Percentiles rank a stretch among this genome's conserved stretches.
Conservation (phyloP, 371 early-diverging fungal species). For the Smittium culicis region DNA sequence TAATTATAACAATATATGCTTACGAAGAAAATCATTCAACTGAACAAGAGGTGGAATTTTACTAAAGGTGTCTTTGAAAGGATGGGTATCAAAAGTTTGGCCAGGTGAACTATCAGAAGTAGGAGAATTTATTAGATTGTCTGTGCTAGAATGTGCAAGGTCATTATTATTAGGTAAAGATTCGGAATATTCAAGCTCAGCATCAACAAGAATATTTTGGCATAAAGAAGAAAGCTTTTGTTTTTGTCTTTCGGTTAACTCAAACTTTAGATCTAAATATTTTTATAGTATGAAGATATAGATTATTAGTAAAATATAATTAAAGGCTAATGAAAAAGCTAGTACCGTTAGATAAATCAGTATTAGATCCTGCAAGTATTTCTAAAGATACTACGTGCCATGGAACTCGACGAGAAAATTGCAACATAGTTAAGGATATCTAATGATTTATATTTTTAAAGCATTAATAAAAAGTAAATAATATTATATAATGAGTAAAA, state of each 20-base stretch:
- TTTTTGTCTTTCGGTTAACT: background rate
- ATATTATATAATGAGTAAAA: background rate
- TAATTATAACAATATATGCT: background rate
- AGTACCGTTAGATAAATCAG: slow-evolving; percentile 15
- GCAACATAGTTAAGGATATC: slow-evolving; percentile 30
- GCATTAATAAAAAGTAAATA: background rate
- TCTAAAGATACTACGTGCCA: slow-evolving; percentile 26
- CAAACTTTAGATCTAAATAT: slow-evolving; percentile 16
- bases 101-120: too few relatives aligned
- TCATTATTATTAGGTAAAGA: background rate
- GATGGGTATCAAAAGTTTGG: background rate
- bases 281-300: too few relatives aligned
- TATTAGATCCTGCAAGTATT: slow-evolving; percentile 19
- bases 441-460: too few relatives aligned
- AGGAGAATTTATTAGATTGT: background rate
- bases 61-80: background rate
- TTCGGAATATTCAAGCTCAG: slow-evolving; percentile 10
- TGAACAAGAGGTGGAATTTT: slow-evolving; percentile 34
- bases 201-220: slow-evolving; percentile 17
- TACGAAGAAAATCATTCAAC: slow-evolving; percentile 41
- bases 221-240: background rate
- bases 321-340: too few relatives aligned
- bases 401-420: slow-evolving; percentile 17
- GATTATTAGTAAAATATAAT: too few relatives aligned
- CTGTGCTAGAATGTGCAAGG: background rate